Evolutionary conservation across 345 rosid species (phyloP).

Genomic region (Raphanus raphanistrum): DNA sequence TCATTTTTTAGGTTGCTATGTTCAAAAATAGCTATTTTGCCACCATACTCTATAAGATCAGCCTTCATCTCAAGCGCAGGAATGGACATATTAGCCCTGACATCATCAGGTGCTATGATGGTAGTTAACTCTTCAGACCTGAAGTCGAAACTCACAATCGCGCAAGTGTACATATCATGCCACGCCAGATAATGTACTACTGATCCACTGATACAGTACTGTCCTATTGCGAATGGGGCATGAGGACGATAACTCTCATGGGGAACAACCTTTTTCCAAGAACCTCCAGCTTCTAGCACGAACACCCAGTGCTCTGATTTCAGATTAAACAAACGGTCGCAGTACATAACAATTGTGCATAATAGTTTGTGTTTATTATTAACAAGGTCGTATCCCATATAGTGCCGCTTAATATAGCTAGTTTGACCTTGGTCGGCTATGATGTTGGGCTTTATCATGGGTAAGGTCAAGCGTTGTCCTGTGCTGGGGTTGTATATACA

Average conservation of each 20-base stretch:
- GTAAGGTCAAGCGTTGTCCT: background rate
- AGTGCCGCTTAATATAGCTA: background rate
- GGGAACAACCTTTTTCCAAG: slow-evolving; percentile 9
- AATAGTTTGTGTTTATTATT: background rate
- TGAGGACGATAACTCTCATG: background rate
- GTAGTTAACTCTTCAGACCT: slow-evolving; percentile 14
- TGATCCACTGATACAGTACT: background rate
- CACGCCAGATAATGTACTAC: slow-evolving; percentile 2
- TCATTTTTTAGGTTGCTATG: background rate
- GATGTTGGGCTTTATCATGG: background rate
- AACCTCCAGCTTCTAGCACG: slow-evolving; percentile 11
- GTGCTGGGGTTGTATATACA: background rate
- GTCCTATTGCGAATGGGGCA: background rate
- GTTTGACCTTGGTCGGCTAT: background rate
- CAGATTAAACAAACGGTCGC: background rate
- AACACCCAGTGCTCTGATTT: slow-evolving; percentile 18
- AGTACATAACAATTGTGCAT: background rate
- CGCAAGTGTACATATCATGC: background rate
- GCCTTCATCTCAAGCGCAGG: background rate
- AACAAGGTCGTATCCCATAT: background rate
- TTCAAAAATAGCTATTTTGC: background rate
- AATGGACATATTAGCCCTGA: rapidly evolving
- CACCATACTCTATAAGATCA: slow-evolving; percentile 9
- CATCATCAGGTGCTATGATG: background rate
- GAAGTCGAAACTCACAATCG: slow-evolving; percentile 8